These are phyloP conservation scores for Diaporthe helianthi DNA, from an alignment of 2,329 filamentous ascomycete genomes.

Conservation along the genomic window DNA sequence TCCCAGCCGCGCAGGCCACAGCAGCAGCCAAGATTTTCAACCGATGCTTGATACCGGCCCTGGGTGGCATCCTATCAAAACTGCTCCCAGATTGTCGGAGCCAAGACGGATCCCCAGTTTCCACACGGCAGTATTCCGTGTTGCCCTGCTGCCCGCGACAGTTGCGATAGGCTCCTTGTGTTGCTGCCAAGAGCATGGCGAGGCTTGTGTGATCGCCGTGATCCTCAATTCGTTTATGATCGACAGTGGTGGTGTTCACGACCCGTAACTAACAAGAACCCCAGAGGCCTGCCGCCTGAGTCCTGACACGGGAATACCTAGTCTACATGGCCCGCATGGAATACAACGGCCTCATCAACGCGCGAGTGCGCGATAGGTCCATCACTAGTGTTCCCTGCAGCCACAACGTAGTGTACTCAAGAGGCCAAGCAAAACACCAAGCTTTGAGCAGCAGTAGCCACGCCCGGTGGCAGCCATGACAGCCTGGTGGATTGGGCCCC, in stretches of 20 bases:
- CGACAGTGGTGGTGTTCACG: conserved; percentile 16
- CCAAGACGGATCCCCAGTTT: conserved; percentile 30
- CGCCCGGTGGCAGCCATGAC: conserved; percentile 18
- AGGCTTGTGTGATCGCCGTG: conserved; percentile 16
- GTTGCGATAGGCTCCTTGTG: conserved; percentile 26
- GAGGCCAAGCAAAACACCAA: conserved; percentile 18
- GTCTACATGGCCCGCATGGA: background rate
- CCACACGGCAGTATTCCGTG: background rate
- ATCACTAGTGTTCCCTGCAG: conserved; percentile 3
- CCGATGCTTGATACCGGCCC: conserved; percentile 22
- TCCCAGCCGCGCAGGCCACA: conserved; percentile 17
- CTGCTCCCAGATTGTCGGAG: conserved; percentile 26
- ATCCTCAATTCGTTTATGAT: conserved; percentile 28
- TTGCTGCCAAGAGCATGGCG: conserved; percentile 26
- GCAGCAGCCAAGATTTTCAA: conserved; percentile 12
- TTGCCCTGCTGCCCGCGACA: background rate
- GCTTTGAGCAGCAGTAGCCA: conserved; percentile 5
- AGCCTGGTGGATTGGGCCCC: conserved; percentile 2
- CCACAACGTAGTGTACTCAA: background rate
- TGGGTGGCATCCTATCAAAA: background rate
- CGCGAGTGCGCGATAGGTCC: conserved; percentile 15
- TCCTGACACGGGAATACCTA: no score
- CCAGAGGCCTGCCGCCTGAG: no score
- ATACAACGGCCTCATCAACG: background rate
- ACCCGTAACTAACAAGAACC: conserved; percentile 6